These are phyloP conservation scores for Cylindrotheca closterium DNA, from an alignment of 108 stramenopile genomes.

Conservation along the genomic window DNA sequence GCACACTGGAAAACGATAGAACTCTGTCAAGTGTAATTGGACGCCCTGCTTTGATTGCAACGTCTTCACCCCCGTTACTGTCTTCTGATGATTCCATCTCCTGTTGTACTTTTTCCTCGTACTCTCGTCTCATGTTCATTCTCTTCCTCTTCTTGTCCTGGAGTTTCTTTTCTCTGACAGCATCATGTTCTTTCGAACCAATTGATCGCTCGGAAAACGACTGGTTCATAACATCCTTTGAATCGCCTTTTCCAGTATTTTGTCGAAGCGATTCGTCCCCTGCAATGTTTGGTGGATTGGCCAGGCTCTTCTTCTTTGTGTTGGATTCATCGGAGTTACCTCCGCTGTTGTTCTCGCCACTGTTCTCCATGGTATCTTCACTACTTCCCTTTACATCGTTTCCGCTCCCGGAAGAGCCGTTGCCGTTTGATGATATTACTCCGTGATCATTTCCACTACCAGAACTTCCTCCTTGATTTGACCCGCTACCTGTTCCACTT, in stretches of 20 bases:
- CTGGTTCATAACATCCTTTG: background rate
- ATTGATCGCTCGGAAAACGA: background rate
- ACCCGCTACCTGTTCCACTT: conserved; percentile 43
- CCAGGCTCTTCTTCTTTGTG: conserved; percentile 6
- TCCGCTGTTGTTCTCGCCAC: conserved; percentile 14
- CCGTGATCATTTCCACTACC: conserved; percentile 44
- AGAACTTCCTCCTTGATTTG: conserved; percentile 40
- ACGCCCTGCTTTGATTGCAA: conserved; percentile 50
- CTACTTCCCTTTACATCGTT: conserved; percentile 39
- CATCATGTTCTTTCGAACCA: conserved; percentile 13
- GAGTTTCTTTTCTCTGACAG: conserved; percentile 39
- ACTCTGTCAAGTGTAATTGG: conserved; percentile 63
- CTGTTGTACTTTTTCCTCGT: conserved; percentile 67
- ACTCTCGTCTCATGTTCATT: conserved; percentile 67
- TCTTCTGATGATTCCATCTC: conserved; percentile 67
- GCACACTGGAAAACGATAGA: conserved; percentile 57
- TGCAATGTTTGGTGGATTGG: conserved; percentile 1
- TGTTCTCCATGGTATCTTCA: conserved; percentile 28
- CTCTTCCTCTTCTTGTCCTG: conserved; percentile 73
- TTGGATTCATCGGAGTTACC: conserved; percentile 17
- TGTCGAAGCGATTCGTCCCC: background rate
- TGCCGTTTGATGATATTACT: conserved; percentile 30
- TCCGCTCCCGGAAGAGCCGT: conserved; percentile 38
- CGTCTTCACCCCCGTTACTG: conserved; percentile 27
- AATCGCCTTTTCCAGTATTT: background rate